phyloP scores from a whole-genome alignment of 257 asterid species.

The Prunella vulgaris region DNA sequence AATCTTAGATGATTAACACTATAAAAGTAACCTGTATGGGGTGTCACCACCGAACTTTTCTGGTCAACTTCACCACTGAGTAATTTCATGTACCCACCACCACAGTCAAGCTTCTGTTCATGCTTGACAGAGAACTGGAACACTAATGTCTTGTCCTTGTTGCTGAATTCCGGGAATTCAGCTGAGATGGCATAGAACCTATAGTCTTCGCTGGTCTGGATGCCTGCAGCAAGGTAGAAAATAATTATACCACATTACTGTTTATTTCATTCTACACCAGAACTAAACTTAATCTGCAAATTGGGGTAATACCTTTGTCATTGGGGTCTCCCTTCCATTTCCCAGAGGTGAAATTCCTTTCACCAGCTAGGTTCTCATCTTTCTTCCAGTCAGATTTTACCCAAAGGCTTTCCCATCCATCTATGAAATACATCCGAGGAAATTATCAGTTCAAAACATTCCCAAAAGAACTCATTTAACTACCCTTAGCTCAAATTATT shows the following conservation, averaged over 20 bases:
- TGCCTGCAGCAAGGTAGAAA: conserved; percentile 43
- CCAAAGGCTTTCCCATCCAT: conserved; percentile 89
- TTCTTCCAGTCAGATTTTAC: conserved; percentile 96
- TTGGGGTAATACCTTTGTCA: conserved; percentile 54
- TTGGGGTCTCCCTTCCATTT: conserved; percentile 77
- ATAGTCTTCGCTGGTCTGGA: conserved; percentile 89
- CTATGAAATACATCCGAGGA: conserved; percentile 27
- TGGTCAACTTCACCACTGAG: conserved; percentile 81
- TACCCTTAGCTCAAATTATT: not conserved
- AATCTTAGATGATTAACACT: not conserved
- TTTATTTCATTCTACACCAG: not conserved
- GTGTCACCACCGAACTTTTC: conserved; percentile 90
- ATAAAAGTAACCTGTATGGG: conserved; percentile 62
- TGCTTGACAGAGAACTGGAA: conserved; percentile 91
- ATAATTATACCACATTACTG: not conserved
- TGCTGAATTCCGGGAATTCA: conserved; percentile 80
- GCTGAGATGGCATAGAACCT: conserved; percentile 91
- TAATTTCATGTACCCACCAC: conserved; percentile 97
- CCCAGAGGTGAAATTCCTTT: conserved; percentile 89
- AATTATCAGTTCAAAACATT: conserved; percentile 15
- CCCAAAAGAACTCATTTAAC: not conserved
- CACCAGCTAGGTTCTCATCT: conserved; percentile 78
- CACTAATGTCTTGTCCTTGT: conserved; percentile 72
- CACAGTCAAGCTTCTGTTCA: conserved; percentile 96
- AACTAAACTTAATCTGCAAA: not conserved